phyloP scores from a whole-genome alignment of 352 stramenopile genomes.

The Globisporangium nodosum region DNA sequence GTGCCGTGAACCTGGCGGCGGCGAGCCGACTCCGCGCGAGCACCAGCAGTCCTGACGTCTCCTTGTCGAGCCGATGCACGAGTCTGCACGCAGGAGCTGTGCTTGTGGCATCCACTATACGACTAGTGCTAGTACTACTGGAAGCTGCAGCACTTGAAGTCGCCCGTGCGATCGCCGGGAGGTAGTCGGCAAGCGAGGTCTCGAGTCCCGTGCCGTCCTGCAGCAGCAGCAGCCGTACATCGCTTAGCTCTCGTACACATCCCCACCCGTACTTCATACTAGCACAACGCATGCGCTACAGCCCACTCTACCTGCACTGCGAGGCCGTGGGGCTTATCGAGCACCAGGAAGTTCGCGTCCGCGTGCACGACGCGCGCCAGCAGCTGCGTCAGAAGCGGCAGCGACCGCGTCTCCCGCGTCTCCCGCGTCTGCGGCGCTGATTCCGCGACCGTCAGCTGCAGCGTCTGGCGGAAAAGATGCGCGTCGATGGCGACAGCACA shows the following conservation, averaged over 20 bases:
- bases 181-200: conserved; percentile 36
- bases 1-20: conserved; percentile 48
- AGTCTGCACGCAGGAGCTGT: conserved; percentile 24
- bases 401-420: neutral
- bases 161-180: conserved; percentile 29
- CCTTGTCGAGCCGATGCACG: conserved; percentile 70
- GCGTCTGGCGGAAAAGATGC: conserved; percentile 27
- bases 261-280: neutral
- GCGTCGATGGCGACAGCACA: conserved; percentile 48
- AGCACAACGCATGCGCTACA: too few relatives aligned
- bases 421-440: neutral
- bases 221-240: neutral
- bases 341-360: conserved; percentile 53
- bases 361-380: conserved; percentile 34
- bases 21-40: conserved; percentile 60
- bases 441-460: conserved; percentile 11
- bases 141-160: conserved; percentile 3
- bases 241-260: neutral
- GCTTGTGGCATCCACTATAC: neutral
- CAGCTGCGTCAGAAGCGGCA: conserved; percentile 11
- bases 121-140: neutral
- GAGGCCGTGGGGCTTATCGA: conserved; percentile 68
- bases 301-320: conserved; percentile 34
- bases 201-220: conserved; percentile 39
- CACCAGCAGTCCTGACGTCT: conserved; percentile 63